Percentiles rank a stretch among this genome's conserved stretches.
Evolutionary conservation across 1,139 yeast genomes (phyloP).

Genomic region (Geotrichum europaeum): DNA sequence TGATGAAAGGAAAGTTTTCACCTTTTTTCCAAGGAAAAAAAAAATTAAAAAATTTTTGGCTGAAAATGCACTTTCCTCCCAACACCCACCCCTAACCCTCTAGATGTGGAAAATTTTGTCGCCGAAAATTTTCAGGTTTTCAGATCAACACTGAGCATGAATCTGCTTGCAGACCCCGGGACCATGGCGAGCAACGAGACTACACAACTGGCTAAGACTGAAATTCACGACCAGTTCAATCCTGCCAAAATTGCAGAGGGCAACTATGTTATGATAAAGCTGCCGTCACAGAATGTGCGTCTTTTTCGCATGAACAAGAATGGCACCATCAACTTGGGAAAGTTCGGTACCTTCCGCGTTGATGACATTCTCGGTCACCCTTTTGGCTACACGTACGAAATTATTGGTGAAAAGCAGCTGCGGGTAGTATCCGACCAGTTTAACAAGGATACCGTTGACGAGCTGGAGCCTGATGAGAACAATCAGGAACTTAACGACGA

Average conservation of each 20-base stretch:
- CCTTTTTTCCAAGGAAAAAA: neutral
- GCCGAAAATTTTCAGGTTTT: neutral
- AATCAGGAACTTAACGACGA: slow-evolving; percentile 76
- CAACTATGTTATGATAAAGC: slow-evolving; percentile 59
- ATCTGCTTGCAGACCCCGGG: neutral
- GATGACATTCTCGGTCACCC: slow-evolving; percentile 73
- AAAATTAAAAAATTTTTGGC: neutral
- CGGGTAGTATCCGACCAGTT: slow-evolving; percentile 26
- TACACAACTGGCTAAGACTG: neutral
- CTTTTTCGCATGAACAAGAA: slow-evolving; percentile 58
- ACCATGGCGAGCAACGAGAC: neutral
- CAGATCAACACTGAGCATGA: neutral
- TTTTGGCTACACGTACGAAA: slow-evolving; percentile 86
- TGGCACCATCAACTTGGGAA: slow-evolving; percentile 67
- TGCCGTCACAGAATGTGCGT: slow-evolving; percentile 78
- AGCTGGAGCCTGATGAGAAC: slow-evolving; percentile 37
- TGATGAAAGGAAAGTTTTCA: neutral
- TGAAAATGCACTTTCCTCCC: slow-evolving; percentile 2
- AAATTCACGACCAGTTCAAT: slow-evolving; percentile 13
- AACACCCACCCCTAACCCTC: slow-evolving; percentile 2
- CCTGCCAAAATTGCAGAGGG: slow-evolving; percentile 36
- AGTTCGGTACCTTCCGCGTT: slow-evolving; percentile 80
- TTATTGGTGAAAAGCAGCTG: slow-evolving; percentile 40
- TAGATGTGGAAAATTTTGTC: neutral
- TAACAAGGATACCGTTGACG: slow-evolving; percentile 30